Percentiles rank a stretch among this genome's conserved stretches.
Evolutionary conservation across 345 rosid genomes (phyloP).

Genomic region (Populus alba): DNA sequence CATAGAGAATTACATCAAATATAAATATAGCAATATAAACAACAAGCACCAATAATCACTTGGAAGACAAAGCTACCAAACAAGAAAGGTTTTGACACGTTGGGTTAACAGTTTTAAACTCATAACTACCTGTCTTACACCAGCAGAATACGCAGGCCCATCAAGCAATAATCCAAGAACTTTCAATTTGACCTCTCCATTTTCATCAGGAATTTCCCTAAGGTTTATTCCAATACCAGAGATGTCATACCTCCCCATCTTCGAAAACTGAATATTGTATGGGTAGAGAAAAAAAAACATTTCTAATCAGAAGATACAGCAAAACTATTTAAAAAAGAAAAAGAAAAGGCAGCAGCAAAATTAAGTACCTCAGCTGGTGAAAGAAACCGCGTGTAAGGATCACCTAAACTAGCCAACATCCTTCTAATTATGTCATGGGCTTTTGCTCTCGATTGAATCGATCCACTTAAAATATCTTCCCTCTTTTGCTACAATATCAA

Average conservation of each 20-base stretch:
- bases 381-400: conserved; percentile 84
- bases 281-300: conserved; percentile 10
- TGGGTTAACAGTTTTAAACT: neutral
- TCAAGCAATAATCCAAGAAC: conserved; percentile 79
- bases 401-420: conserved; percentile 83
- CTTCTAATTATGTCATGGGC: conserved; percentile 76
- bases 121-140: conserved; percentile 69
- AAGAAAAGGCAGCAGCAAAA: neutral
- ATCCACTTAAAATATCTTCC: conserved; percentile 50
- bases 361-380: conserved; percentile 70
- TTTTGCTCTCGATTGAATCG: conserved; percentile 67
- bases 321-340: too few relatives aligned
- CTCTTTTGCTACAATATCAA: conserved; percentile 46
- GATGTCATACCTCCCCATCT: conserved; percentile 94
- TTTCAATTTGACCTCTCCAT: conserved; percentile 63
- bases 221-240: conserved; percentile 90
- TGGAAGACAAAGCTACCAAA: neutral
- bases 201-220: conserved; percentile 76
- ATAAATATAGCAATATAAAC: neutral
- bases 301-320: neutral
- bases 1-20: neutral
- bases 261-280: conserved; percentile 46
- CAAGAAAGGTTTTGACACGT: neutral
- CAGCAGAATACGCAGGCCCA: conserved; percentile 85
- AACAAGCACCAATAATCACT: neutral